Evolutionary conservation across 2,329 filamentous ascomycete genomes (phyloP).

Genomic region (Trichoderma simmonsii): DNA sequence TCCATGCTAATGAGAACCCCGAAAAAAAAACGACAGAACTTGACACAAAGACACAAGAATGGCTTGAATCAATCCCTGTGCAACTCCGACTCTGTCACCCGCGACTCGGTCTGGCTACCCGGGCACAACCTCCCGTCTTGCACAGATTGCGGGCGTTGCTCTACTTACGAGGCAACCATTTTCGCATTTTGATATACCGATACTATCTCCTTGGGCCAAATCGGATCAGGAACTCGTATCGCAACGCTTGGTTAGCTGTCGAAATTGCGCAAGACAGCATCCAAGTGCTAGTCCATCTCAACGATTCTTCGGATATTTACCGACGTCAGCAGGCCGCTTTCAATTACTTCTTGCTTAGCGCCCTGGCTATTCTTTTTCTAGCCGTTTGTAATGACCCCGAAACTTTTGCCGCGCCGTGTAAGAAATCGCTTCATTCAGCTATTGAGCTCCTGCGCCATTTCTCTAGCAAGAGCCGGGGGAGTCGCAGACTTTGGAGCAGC

Average conservation of each 20-base stretch:
- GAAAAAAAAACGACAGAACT: constrained; percentile 22
- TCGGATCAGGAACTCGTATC: constrained; percentile 34
- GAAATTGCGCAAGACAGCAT: constrained; percentile 27
- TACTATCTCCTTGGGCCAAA: constrained; percentile 38
- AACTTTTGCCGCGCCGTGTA: not conserved
- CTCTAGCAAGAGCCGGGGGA: not conserved
- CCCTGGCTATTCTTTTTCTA: constrained; percentile 37
- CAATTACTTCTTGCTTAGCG: constrained; percentile 30
- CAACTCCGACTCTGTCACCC: constrained; percentile 3
- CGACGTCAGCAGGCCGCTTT: constrained; percentile 27
- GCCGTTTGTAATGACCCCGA: constrained; percentile 41
- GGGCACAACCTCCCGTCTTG: constrained; percentile 40
- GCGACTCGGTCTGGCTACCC: constrained; percentile 38
- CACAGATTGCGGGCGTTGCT: constrained; percentile 42
- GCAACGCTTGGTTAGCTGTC: constrained; percentile 38
- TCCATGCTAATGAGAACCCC: constrained; percentile 32
- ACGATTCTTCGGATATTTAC: constrained; percentile 29
- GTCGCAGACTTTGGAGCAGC: not conserved
- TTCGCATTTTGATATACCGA: constrained; percentile 43
- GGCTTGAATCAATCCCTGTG: not conserved
- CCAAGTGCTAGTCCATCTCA: constrained; percentile 25
- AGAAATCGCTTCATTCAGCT: not conserved
- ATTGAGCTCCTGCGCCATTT: not conserved
- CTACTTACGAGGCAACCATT: constrained; percentile 43
- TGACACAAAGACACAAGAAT: not conserved